A percentile compares a stretch with the other conserved stretches of the same genome.
Evolutionary conservation across 176 grass and related monocot species (phyloP).

Genomic region (Cenchrus purpureus): DNA sequence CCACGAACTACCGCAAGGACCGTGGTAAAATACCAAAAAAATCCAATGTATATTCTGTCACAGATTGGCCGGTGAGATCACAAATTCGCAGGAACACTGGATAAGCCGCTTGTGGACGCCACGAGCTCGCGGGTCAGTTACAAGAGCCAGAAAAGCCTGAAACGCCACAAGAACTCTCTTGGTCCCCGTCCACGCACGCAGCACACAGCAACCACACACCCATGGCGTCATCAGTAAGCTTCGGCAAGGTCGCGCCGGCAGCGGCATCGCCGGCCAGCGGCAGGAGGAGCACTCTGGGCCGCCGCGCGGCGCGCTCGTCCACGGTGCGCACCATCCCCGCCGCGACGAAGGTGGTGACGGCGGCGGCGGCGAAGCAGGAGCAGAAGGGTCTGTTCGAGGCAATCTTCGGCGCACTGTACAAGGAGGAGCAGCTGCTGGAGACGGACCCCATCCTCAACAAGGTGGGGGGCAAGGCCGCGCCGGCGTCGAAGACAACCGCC

Average conservation of each 20-base stretch:
- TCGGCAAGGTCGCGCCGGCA: constrained; percentile 16
- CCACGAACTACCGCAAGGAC: too few relatives aligned
- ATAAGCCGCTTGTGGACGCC: constrained; percentile 38
- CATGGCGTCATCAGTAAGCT: constrained; percentile 34
- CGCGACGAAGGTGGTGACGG: constrained; percentile 7
- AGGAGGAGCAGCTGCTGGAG: constrained; percentile 52
- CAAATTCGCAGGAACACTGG: too few relatives aligned
- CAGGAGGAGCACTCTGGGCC: neutral
- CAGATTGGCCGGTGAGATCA: too few relatives aligned
- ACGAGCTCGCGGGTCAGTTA: neutral
- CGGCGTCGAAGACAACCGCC: neutral
- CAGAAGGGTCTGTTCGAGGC: constrained; percentile 43
- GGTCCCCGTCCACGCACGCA: neutral
- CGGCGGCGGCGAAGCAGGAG: neutral
- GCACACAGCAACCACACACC: neutral
- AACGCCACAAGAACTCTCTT: neutral
- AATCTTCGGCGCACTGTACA: constrained; percentile 49
- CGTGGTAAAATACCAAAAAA: too few relatives aligned
- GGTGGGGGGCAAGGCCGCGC: constrained; percentile 17
- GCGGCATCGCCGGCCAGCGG: neutral
- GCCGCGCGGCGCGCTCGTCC: neutral
- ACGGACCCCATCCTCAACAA: constrained; percentile 54
- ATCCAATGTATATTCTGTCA: too few relatives aligned
- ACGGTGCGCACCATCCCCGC: neutral
- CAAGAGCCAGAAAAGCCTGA: neutral